Conservation (phyloP, 805 yeast species). For the Spathaspora girioi region DNA sequence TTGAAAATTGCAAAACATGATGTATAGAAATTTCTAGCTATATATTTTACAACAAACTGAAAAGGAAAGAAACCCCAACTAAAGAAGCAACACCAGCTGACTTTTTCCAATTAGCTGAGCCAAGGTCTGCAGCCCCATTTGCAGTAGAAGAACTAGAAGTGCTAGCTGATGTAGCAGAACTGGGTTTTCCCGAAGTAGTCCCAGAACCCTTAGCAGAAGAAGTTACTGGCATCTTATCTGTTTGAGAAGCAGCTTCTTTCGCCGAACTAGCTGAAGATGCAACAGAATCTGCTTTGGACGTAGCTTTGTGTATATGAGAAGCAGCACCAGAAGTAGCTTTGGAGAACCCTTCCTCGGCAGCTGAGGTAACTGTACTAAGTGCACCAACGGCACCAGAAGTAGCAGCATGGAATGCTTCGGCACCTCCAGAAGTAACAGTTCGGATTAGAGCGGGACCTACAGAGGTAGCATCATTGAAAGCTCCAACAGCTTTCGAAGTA, state of each 20-base stretch:
- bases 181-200: background rate
- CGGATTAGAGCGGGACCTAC: conserved; percentile 11
- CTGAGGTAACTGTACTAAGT: conserved; percentile 11
- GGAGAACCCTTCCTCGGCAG: background rate
- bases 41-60: background rate
- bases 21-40: background rate
- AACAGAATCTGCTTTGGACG: conserved; percentile 9
- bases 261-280: background rate
- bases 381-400: conserved; percentile 10
- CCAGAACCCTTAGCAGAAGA: background rate
- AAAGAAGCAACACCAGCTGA: conserved; percentile 4
- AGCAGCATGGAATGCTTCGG: conserved; percentile 10
- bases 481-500: conserved; percentile 11
- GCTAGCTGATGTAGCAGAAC: conserved; percentile 2
- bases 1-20: background rate
- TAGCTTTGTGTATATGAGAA: conserved; percentile 9
- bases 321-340: conserved; percentile 4
- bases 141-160: conserved; percentile 9
- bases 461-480: conserved; percentile 9
- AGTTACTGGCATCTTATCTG: background rate
- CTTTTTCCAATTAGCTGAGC: conserved; percentile 1
- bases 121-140: conserved; percentile 4
- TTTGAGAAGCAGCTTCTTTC: background rate
- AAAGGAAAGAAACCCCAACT: background rate
- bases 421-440: conserved; percentile 12